Percentiles rank a stretch among this genome's conserved stretches.
These are phyloP conservation scores for Cordia subcordata DNA, from an alignment of 257 asterid species.

Conservation along the genomic window DNA sequence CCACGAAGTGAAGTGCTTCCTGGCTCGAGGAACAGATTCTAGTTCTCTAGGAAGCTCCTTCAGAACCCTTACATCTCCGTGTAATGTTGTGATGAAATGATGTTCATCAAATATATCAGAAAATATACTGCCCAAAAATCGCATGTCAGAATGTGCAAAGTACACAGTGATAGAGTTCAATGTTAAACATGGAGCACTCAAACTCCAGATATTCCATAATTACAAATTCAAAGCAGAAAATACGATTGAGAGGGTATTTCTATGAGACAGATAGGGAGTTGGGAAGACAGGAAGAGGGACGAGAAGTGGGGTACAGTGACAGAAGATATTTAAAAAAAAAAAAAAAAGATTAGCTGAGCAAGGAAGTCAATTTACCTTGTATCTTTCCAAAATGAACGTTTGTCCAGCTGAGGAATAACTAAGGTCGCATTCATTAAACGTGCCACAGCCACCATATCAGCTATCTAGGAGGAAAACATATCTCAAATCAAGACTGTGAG, in stretches of 20 bases:
- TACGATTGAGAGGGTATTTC: too few relatives aligned
- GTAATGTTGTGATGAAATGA: constrained; percentile 62
- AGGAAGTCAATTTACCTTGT: constrained; percentile 51
- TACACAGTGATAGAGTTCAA: not conserved
- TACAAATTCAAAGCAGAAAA: too few relatives aligned
- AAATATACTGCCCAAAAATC: constrained; percentile 58
- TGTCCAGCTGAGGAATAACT: constrained; percentile 91
- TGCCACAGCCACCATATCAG: constrained; percentile 99
- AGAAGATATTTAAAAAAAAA: not conserved
- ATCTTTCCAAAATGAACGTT: constrained; percentile 94
- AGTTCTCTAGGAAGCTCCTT: constrained; percentile 81
- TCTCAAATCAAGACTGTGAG: not conserved
- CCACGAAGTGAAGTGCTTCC: constrained; percentile 96
- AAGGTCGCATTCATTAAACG: constrained; percentile 84
- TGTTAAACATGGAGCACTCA: not conserved
- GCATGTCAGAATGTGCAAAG: constrained; percentile 17
- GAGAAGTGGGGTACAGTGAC: not conserved
- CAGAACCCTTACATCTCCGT: constrained; percentile 67
- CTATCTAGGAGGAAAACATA: constrained; percentile 51
- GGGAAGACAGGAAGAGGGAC: not conserved
- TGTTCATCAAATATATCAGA: constrained; percentile 81
- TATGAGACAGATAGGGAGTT: not conserved
- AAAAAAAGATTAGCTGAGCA: not conserved
- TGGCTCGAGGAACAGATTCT: constrained; percentile 72
- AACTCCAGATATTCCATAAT: too few relatives aligned